phyloP scores from a whole-genome alignment of 2,329 filamentous ascomycete species.

The Bertia moriformis region DNA sequence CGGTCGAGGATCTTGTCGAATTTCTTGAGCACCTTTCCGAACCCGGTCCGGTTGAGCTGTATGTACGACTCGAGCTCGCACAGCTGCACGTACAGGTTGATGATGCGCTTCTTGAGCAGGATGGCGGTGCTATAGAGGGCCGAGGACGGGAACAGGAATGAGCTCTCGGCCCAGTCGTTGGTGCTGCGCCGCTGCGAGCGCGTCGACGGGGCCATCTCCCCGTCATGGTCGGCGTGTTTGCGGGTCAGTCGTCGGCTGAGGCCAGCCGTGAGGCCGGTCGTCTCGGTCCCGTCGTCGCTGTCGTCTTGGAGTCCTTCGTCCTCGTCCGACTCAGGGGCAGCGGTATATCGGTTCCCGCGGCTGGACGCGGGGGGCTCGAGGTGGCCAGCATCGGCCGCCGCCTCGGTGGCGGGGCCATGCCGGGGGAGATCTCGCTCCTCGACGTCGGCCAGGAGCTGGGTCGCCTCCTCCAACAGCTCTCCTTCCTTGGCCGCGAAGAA shows the following conservation, averaged over 20 bases:
- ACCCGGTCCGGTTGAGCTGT: conserved; percentile 91
- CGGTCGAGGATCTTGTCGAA: conserved; percentile 92
- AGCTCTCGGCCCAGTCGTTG: conserved; percentile 68
- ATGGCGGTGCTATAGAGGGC: conserved; percentile 58
- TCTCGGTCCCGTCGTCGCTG: conserved; percentile 48
- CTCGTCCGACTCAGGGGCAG: conserved; percentile 29
- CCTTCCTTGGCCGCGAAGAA: conserved; percentile 84
- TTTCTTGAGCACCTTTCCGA: conserved; percentile 92
- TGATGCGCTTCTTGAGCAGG: conserved; percentile 81
- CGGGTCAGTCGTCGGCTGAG: conserved; percentile 19
- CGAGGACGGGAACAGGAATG: conserved; percentile 47
- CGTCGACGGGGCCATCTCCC: conserved; percentile 46
- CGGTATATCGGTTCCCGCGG: conserved; percentile 24
- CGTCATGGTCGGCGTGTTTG: conserved; percentile 19
- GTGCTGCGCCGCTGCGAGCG: conserved; percentile 45
- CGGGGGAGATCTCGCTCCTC: no score
- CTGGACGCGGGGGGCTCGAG: conserved; percentile 13
- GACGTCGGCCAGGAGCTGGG: conserved; percentile 62
- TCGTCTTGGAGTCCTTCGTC: conserved; percentile 45
- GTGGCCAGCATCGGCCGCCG: conserved; percentile 12
- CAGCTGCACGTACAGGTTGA: conserved; percentile 76
- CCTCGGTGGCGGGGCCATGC: conserved; percentile 8
- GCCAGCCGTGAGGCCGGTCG: conserved; percentile 32
- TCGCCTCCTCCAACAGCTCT: conserved; percentile 71
- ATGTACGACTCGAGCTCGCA: conserved; percentile 94